Evolutionary conservation across 208 protist species (phyloP), one percentile per base, ranked within the genome.

Genomic region (Leishmania arabica): DNA sequence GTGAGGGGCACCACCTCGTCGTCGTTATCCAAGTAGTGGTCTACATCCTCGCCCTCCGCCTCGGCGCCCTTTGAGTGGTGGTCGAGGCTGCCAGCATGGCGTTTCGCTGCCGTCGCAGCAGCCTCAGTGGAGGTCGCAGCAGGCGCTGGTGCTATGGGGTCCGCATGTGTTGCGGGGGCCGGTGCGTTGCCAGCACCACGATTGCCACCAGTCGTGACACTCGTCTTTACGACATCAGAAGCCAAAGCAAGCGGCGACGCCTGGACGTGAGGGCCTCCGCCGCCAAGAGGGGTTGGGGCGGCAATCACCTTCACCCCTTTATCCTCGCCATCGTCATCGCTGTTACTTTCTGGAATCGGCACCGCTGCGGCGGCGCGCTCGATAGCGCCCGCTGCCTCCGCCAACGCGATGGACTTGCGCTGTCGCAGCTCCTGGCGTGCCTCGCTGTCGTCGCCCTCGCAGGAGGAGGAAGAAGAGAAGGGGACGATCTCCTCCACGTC

Each of bases 1-100:
- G 79, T 86, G 21, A 94, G 83, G 27, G 88, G 89, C 72, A 89
- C 86, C 70, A 92, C 82, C 69, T 90, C 88, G 58, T 91, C 89
- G 4, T 83, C 77, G 34, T 53, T 70, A 21, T 89, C 84, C 27
- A 78, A 64, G 76, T 89, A 91, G 71, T 90, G 85, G 58, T 91
- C 89, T 40, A 89, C 87, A 40, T 92, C 84, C 62, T 86, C 78
- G 27, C 85, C 78, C 51, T 86, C 74, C 68, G 42, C 77, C 42
- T 88, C 81, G 40, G 42, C 42, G 9, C 62, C 60, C 53, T 79
- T 86, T 19, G 78, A 62, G 13, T 53, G 34, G 62, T 62, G 78
- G 49, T 77, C 54, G n/a, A 34, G 40, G 58, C 64, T 70, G 51
- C 68, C 72, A 40, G 72, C 27, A 37, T 62, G 11, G 73, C 45